Evolutionary conservation across 148 eudicot species (phyloP).

Genomic region (Arbutus unedo): DNA sequence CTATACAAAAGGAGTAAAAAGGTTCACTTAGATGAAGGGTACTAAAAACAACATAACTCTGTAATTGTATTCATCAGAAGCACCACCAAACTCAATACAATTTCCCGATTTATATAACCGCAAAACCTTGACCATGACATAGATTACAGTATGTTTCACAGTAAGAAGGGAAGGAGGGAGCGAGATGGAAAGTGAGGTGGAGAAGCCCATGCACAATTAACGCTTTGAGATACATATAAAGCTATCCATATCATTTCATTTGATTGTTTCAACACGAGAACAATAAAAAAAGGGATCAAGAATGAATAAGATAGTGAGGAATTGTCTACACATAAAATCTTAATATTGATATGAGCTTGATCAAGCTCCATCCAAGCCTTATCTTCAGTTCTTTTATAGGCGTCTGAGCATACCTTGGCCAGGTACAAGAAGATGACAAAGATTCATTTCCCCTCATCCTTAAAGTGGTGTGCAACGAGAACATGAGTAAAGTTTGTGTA

Average conservation of each 20-base stretch:
- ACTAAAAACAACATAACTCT: neutral
- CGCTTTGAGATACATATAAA: neutral
- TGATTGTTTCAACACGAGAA: neutral
- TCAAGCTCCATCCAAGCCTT: neutral
- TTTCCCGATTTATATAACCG: neutral
- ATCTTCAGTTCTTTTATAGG: neutral
- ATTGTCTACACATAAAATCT: no score
- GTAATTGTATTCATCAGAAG: neutral
- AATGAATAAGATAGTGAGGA: neutral
- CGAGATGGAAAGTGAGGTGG: neutral
- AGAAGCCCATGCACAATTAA: neutral
- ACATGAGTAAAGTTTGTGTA: neutral
- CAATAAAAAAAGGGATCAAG: neutral
- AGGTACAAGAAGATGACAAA: neutral
- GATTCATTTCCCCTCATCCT: neutral
- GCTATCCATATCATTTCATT: neutral
- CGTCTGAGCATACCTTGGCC: neutral
- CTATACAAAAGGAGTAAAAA: conserved; percentile 28
- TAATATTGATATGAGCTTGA: neutral
- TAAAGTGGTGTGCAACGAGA: neutral
- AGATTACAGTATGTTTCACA: neutral
- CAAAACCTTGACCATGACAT: neutral
- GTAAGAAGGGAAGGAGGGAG: neutral
- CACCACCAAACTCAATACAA: neutral
- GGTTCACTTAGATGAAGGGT: neutral